phyloP scores from a whole-genome alignment of 2,329 filamentous ascomycete genomes.

The Scopulariopsis brevicaulis region DNA sequence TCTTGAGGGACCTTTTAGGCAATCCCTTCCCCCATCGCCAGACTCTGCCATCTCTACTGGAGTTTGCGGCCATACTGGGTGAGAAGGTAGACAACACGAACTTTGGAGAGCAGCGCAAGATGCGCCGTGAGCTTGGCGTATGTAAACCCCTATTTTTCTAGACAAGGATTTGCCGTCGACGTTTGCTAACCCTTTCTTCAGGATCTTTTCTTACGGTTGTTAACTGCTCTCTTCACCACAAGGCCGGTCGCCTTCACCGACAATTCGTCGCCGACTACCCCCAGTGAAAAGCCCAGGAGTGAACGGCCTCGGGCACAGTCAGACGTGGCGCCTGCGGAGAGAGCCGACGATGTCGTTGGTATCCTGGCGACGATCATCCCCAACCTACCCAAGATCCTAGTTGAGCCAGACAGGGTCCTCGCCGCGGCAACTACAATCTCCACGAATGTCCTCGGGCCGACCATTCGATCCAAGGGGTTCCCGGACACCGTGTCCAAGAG shows the following conservation, averaged over 20 bases:
- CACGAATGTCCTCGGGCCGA: conserved; percentile 68
- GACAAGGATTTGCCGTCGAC: not conserved
- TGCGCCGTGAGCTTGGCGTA: conserved; percentile 82
- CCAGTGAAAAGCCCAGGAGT: conserved; percentile 24
- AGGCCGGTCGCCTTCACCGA: conserved; percentile 65
- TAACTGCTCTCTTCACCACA: conserved; percentile 91
- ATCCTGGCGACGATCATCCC: conserved; percentile 73
- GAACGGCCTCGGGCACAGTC: conserved; percentile 15
- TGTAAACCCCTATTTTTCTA: conserved; percentile 21
- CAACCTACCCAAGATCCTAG: conserved; percentile 69
- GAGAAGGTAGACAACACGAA: conserved; percentile 97
- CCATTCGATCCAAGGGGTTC: conserved; percentile 74
- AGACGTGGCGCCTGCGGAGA: conserved; percentile 25
- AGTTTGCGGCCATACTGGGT: conserved; percentile 81
- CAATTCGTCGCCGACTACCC: conserved; percentile 20
- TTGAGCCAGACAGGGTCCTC: conserved; percentile 74
- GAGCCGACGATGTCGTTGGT: conserved; percentile 64
- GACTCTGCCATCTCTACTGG: conserved; percentile 72
- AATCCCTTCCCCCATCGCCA: conserved; percentile 95
- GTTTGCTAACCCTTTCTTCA: conserved; percentile 24
- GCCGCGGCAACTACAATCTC: conserved; percentile 73
- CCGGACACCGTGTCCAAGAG: conserved; percentile 70
- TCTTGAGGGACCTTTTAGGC: conserved; percentile 76
- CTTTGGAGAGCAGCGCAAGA: conserved; percentile 86
- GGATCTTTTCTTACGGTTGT: conserved; percentile 79